A percentile compares a stretch with the other conserved stretches of the same genome.
These are phyloP conservation scores for Dactylellina drechsleri DNA, from an alignment of 2,329 filamentous ascomycete species.

Conservation along the genomic window DNA sequence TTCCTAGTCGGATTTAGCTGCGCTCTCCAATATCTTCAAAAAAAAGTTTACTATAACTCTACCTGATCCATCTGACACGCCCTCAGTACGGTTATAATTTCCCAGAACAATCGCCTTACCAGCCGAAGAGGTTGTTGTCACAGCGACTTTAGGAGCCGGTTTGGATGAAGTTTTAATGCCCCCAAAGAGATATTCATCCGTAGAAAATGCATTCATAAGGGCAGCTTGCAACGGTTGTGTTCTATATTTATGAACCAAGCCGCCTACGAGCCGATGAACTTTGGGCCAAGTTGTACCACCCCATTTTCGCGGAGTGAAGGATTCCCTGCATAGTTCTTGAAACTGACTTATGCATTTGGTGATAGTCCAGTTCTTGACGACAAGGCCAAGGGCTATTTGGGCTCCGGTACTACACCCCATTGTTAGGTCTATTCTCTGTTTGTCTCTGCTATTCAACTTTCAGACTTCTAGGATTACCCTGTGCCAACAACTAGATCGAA, in stretches of 20 bases:
- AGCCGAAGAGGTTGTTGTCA: slow-evolving; percentile 63
- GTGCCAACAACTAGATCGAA: slow-evolving; percentile 67
- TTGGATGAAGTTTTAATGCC: slow-evolving; percentile 56
- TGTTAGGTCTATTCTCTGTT: neutral
- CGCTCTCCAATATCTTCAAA: too few species aligned
- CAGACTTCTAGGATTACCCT: slow-evolving; percentile 57
- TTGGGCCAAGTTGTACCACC: slow-evolving; percentile 60
- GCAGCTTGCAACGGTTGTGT: slow-evolving; percentile 62
- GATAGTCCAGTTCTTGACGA: slow-evolving; percentile 61
- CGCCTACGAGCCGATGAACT: slow-evolving; percentile 2
- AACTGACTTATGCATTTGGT: slow-evolving; percentile 62
- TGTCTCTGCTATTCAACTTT: neutral
- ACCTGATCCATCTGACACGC: slow-evolving; percentile 53
- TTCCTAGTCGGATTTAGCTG: neutral
- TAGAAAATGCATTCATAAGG: slow-evolving; percentile 60
- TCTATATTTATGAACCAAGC: slow-evolving; percentile 45
- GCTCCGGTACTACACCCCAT: slow-evolving; percentile 62
- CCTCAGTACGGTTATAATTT: slow-evolving; percentile 63
- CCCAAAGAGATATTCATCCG: slow-evolving; percentile 62
- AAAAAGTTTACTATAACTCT: too few species aligned
- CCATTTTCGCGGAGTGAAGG: slow-evolving; percentile 62
- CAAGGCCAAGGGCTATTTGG: slow-evolving; percentile 64
- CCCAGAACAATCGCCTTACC: slow-evolving; percentile 63
- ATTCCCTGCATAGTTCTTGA: slow-evolving; percentile 62
- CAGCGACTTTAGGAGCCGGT: slow-evolving; percentile 61